phyloP scores from a whole-genome alignment of 2,329 filamentous ascomycete species.

The Hypoxylon sp. region DNA sequence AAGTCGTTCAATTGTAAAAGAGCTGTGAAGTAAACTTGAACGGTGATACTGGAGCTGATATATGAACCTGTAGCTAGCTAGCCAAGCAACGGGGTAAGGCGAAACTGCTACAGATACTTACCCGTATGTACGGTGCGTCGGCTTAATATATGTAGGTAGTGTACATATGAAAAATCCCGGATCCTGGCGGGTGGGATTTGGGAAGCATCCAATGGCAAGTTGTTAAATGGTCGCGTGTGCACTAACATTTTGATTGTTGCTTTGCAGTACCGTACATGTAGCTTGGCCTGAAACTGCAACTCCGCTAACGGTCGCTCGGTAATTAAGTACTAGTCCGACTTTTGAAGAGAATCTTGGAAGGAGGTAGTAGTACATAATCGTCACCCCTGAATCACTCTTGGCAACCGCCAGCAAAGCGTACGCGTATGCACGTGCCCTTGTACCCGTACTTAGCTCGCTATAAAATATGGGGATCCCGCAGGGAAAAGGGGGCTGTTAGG shows the following conservation, averaged over 20 bases:
- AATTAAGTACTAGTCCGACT: conserved; percentile 26
- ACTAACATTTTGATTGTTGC: conserved; percentile 23
- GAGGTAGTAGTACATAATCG: conserved; percentile 15
- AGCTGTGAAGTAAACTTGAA: not conserved
- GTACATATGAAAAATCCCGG: not conserved
- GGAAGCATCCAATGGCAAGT: conserved; percentile 24
- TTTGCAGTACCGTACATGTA: too few species aligned
- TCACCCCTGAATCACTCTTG: conserved; percentile 10
- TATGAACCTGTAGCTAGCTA: not conserved
- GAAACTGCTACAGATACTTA: not conserved
- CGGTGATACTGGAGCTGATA: not conserved
- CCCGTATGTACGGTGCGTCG: not conserved
- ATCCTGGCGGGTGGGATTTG: conserved; percentile 22
- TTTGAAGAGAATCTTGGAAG: not conserved
- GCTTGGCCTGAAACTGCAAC: conserved; percentile 20
- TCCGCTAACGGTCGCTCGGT: conserved; percentile 22
- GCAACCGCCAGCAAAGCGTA: not conserved
- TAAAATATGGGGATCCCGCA: conserved; percentile 10
- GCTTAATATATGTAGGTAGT: not conserved
- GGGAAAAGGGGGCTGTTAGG: conserved; percentile 24
- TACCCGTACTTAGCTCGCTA: conserved; percentile 8
- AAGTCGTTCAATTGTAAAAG: not conserved
- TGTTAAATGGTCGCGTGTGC: conserved; percentile 28
- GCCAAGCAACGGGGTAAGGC: not conserved
- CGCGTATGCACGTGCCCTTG: conserved; percentile 23